These are phyloP conservation scores for Neonectria ditissima DNA, from an alignment of 2,329 filamentous ascomycete genomes.

Conservation along the genomic window DNA sequence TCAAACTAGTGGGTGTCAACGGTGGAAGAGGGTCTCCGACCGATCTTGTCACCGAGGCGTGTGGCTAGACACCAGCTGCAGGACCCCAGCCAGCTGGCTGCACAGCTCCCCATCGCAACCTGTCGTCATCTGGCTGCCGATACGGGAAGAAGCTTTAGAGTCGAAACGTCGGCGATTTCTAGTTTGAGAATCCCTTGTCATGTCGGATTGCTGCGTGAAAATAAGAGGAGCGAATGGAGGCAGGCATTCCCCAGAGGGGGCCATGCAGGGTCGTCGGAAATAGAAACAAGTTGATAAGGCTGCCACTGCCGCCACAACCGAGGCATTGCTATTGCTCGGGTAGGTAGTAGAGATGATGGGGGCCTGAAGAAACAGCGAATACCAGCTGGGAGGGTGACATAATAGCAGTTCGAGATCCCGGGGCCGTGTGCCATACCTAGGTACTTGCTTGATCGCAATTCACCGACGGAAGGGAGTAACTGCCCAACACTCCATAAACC, in stretches of 20 bases:
- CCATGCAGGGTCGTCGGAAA: conserved; percentile 21
- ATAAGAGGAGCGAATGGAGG: background rate
- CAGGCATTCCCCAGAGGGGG: conserved; percentile 24
- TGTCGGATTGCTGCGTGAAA: background rate
- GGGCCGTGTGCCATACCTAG: conserved; percentile 17
- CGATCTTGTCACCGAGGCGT: conserved; percentile 1
- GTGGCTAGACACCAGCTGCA: background rate
- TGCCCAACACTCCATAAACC: background rate
- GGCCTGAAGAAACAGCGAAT: conserved; percentile 6
- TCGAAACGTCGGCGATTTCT: conserved; percentile 5
- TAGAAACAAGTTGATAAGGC: conserved; percentile 26
- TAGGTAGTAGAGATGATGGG: conserved; percentile 9
- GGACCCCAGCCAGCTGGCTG: background rate
- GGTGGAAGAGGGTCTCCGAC: conserved; percentile 1
- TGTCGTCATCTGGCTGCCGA: background rate
- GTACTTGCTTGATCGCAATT: conserved; percentile 12
- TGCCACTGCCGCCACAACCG: conserved; percentile 24
- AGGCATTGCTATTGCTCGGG: background rate
- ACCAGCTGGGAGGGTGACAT: conserved; percentile 13
- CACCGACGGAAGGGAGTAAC: conserved; percentile 9
- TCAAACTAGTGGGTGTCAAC: background rate
- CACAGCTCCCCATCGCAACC: background rate
- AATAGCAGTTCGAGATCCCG: conserved; percentile 15
- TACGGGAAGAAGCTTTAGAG: background rate
- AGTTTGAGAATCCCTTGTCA: conserved; percentile 11